Evolutionary conservation across 179 eudicot genomes (phyloP).

Genomic region (Silene coronaria): DNA sequence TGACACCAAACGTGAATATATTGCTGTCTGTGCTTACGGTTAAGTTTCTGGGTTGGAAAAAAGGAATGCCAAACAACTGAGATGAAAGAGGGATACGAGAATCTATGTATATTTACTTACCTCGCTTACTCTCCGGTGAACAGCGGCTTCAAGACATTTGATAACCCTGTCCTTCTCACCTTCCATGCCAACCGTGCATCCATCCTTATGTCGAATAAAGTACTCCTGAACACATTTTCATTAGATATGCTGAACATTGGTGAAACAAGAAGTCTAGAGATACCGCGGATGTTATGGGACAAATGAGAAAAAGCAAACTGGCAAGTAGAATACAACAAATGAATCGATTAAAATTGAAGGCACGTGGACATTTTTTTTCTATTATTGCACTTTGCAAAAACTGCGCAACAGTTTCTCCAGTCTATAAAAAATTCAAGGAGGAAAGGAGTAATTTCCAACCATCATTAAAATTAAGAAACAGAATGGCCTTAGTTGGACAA

Average conservation of each 20-base stretch:
- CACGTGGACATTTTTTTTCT: neutral
- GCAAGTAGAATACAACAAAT: neutral
- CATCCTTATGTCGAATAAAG: constrained; percentile 58
- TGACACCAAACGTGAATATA: too few relatives aligned
- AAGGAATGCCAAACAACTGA: too few relatives aligned
- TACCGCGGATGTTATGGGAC: neutral
- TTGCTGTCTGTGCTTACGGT: too few relatives aligned
- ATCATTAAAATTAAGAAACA: constrained; percentile 26
- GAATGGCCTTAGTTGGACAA: constrained; percentile 34
- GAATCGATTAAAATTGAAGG: neutral
- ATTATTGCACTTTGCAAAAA: constrained; percentile 7
- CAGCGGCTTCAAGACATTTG: constrained; percentile 72
- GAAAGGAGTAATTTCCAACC: constrained; percentile 26
- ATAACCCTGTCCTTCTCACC: constrained; percentile 55
- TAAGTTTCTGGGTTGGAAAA: too few relatives aligned
- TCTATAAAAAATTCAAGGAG: constrained; percentile 13
- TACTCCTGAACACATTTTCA: constrained; percentile 46
- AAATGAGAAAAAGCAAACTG: constrained; percentile 10
- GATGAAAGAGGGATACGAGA: too few relatives aligned
- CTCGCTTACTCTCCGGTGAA: constrained; percentile 55
- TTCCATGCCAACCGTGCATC: constrained; percentile 47
- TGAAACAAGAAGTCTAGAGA: neutral
- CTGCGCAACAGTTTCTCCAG: neutral
- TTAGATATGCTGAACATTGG: constrained; percentile 6
- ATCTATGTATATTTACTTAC: constrained; percentile 20